Evolutionary conservation across 2,329 filamentous ascomycete genomes (phyloP), one percentile per base, ranked within the genome.

Genomic region (Sarocladium brachiariae): DNA sequence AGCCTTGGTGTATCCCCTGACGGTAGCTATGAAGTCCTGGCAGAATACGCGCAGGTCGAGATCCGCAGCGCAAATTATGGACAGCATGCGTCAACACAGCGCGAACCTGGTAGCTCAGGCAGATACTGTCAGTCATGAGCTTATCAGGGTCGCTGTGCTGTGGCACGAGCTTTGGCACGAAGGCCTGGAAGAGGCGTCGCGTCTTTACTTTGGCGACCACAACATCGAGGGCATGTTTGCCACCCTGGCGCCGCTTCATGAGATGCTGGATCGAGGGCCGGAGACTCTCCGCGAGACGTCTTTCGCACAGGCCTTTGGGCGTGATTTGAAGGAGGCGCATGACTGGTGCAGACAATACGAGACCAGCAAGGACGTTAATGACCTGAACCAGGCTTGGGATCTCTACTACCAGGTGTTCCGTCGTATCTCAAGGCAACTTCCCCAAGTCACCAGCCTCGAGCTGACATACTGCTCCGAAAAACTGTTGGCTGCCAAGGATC

Each of bases 141-240:
- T 99, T 51, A 97, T 99, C 62, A 84, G 93, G 49, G 95, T 99
- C 53, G 93, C 93, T 14, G 92, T 99, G 2, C 70, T 99, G 21
- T 99, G 95, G 95, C 93, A 99, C 63, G 93, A 99, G 63, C 87
- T 95, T 57, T 99, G 93, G 93, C 93, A 99, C 58, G 95, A 99
- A 68, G 95, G 88, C 24, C 76, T 99, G 14, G 93, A 99, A 68
- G 95, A 99, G 71, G 95, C 93, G 1, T 96, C 90, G 27, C 82
- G 93, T 50, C 75, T 99, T 16, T 99, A 97, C 74, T 99, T 99
- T 68, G 93, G 92, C 53, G 92, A 97, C 61, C 87, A 95, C 62
- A 96, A 99, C 66, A 93, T 97, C 39, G 88, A 96, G 54, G 95
- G 92, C 62, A 99, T 99, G 93, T 93, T 99, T 65, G 80, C 83